Evolutionary conservation across 1,284 basidiomycete genomes (phyloP), one percentile per base, ranked within the genome.

Genomic region (Grifola frondosa): DNA sequence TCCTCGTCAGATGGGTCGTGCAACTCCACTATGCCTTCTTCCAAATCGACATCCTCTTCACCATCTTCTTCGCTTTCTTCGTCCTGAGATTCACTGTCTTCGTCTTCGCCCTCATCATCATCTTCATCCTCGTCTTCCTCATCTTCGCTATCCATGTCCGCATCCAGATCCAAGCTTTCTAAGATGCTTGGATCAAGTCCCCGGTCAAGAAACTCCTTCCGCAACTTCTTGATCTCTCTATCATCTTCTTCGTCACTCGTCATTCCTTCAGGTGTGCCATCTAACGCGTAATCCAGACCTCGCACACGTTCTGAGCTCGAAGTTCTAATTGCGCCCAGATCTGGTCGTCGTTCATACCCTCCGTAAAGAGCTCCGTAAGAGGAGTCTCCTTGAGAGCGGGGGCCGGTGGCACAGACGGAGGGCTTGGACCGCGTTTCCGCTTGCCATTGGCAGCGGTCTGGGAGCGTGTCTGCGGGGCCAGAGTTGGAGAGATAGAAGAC

Each of bases 311-410:
- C 51, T 80, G 77, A 20, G 82, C 69, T 35, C 88, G 74, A 36
- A 96, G 70, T 60, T 97, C 94, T 39, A 96, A 65, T 66, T 97
- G 96, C 35, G 86, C 83, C 96, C 96, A 99, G 20, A 98, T 72
- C 64, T 97, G 94, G 45, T 91, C 89, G 17, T 81, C 76, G 54
- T 84, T 84, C 80, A 97, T 86, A n/a, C 78, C 85, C n/a, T 91
- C 81, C 10, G 84, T 73, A 47, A 84, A 87, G 16, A 98, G 77
- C 38, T 79, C 78, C 2, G 78, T 68, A 3, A 97, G 68, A 4
- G 92, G 91, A 0, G 94, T 96, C 35, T 75, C 72, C 31, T 77
- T 67, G 37, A 91, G 74, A 15, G 71, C 55, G 29, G 60, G 61
- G 44, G 54, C 67, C 36, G 54, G 59, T 20, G 59, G 42, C 19